Evolutionary conservation across 2,329 filamentous ascomycete species (phyloP).

Genomic region (Clonostachys chloroleuca): DNA sequence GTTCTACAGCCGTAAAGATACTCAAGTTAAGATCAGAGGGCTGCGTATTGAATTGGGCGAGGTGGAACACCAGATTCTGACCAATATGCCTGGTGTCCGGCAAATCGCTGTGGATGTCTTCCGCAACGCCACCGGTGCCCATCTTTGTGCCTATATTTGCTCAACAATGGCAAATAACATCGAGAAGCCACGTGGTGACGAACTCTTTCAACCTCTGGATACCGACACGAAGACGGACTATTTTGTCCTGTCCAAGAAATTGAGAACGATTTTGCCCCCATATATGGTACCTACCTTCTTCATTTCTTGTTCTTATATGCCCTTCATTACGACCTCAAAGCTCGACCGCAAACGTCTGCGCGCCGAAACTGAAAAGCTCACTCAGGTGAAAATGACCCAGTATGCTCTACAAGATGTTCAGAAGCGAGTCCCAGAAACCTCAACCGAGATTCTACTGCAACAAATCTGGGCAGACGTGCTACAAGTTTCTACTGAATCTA

Average conservation of each 20-base stretch:
- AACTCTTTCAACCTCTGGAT: conserved; percentile 3
- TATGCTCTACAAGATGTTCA: background rate
- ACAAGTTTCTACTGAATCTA: conserved; percentile 32
- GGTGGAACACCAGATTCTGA: conserved; percentile 3
- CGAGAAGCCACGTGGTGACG: background rate
- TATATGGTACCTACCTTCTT: conserved; percentile 8
- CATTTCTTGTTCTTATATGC: conserved; percentile 4
- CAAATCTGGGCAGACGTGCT: conserved; percentile 44
- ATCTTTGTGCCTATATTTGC: background rate
- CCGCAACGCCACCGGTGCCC: background rate
- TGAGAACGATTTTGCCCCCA: conserved; percentile 1
- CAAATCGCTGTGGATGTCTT: conserved; percentile 5
- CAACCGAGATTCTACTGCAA: conserved; percentile 30
- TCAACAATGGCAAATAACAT: background rate
- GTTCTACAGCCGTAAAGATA: conserved; percentile 13
- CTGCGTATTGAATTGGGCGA: conserved; percentile 38
- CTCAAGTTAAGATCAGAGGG: conserved; percentile 43
- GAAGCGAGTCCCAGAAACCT: conserved; percentile 1
- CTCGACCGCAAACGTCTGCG: conserved; percentile 5
- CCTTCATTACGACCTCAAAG: conserved; percentile 6
- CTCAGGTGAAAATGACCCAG: background rate
- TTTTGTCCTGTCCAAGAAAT: background rate
- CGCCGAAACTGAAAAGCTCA: background rate
- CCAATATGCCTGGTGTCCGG: background rate
- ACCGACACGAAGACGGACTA: background rate